Conservation (phyloP, 2,329 filamentous ascomycete species). For the Aspergillus cejpii region DNA sequence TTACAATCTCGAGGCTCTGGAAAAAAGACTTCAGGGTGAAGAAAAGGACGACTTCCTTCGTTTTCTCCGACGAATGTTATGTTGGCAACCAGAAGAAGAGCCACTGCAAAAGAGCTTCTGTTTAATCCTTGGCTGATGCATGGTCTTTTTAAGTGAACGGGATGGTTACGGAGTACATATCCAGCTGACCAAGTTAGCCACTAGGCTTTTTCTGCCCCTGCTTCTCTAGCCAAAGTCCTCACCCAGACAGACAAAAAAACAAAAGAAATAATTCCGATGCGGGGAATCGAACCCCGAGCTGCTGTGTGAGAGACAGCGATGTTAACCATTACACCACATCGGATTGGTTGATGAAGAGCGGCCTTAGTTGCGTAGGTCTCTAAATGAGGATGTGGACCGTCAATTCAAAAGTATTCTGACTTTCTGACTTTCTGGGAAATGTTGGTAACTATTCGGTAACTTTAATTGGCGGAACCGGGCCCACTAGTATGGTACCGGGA, state of each 20-base stretch:
- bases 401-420: too few relatives aligned
- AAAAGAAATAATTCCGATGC: neutral
- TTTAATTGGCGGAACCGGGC: too few relatives aligned
- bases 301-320: conserved; percentile 1
- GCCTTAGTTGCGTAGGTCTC: too few relatives aligned
- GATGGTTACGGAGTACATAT: too few relatives aligned
- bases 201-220: too few relatives aligned
- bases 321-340: neutral
- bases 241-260: too few relatives aligned
- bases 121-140: conserved; percentile 16
- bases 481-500: too few relatives aligned
- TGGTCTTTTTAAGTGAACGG: conserved; percentile 7
- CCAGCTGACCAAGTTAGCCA: too few relatives aligned
- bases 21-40: conserved; percentile 8
- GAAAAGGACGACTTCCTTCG: conserved; percentile 14
- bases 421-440: too few relatives aligned
- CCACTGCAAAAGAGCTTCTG: conserved; percentile 13
- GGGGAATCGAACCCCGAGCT: conserved; percentile 1
- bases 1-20: conserved; percentile 7
- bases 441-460: too few relatives aligned
- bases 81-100: conserved; percentile 11
- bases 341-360: conserved; percentile 1
- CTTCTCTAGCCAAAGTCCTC: too few relatives aligned
- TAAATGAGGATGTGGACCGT: too few relatives aligned
- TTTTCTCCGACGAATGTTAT: conserved; percentile 10